These are phyloP conservation scores for Hyphopichia pseudoburtonii DNA, from an alignment of 1,139 yeast genomes.

Conservation along the genomic window DNA sequence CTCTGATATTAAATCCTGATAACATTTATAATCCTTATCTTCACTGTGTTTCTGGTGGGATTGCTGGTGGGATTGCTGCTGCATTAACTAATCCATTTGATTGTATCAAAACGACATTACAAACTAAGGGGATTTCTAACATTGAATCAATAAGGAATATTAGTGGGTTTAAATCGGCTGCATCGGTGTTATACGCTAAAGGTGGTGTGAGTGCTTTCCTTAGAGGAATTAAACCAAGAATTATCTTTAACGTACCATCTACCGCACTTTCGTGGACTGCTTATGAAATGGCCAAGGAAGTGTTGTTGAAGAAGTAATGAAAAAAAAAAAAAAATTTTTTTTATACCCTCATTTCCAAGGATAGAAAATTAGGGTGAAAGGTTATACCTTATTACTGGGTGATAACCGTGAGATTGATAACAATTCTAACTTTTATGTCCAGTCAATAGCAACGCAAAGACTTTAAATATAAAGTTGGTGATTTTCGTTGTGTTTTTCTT, in stretches of 20 bases:
- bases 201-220: conserved; percentile 73
- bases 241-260: conserved; percentile 90
- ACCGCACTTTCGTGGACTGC: conserved; percentile 99
- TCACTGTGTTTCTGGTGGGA: conserved; percentile 92
- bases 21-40: conserved; percentile 82
- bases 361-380: no score
- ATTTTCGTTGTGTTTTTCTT: no score
- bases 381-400: no score
- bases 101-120: conserved; percentile 89
- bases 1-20: conserved; percentile 74
- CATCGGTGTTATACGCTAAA: conserved; percentile 60
- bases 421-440: no score
- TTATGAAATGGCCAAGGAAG: conserved; percentile 93
- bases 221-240: conserved; percentile 88
- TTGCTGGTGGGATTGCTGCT: conserved; percentile 96
- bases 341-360: no score
- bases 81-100: conserved; percentile 96
- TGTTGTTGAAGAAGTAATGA: conserved; percentile 33
- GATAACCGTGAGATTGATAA: no score
- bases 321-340: no score
- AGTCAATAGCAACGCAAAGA: no score
- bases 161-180: conserved; percentile 72
- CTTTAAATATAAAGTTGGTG: no score
- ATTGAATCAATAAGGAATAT: conserved; percentile 55
- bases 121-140: conserved; percentile 63